These are phyloP conservation scores for Aspergillus quadrilineatus DNA, from an alignment of 2,329 filamentous ascomycete genomes.

Conservation along the genomic window DNA sequence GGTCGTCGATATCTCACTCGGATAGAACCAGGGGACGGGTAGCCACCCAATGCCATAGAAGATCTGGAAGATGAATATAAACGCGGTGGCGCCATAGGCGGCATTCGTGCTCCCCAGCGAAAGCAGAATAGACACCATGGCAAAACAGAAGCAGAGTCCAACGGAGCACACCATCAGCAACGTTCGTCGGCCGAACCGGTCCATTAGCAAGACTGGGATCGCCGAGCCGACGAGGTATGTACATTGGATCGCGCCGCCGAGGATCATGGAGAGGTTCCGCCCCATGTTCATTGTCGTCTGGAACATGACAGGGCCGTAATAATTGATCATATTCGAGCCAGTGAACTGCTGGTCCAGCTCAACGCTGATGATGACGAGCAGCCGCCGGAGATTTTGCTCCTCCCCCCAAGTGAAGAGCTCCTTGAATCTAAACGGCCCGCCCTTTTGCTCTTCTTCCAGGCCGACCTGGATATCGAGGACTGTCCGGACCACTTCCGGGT, in stretches of 20 bases:
- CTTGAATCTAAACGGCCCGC: conserved; percentile 36
- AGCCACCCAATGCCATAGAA: conserved; percentile 47
- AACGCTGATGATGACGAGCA: conserved; percentile 35
- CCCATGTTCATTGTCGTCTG: conserved; percentile 40
- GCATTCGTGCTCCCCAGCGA: conserved; percentile 31
- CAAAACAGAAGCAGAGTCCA: conserved; percentile 47
- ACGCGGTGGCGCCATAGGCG: conserved; percentile 45
- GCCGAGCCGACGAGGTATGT: conserved; percentile 43
- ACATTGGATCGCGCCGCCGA: conserved; percentile 49
- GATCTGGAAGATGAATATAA: conserved; percentile 49
- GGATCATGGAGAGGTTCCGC: conserved; percentile 53
- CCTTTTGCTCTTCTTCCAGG: conserved; percentile 25
- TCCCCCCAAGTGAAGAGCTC: conserved; percentile 37
- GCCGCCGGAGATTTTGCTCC: conserved; percentile 34
- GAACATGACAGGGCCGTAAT: conserved; percentile 44
- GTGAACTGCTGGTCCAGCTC: conserved; percentile 41
- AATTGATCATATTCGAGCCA: conserved; percentile 42
- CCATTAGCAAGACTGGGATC: conserved; percentile 45
- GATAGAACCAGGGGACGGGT: conserved; percentile 48
- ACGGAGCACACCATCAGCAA: conserved; percentile 44
- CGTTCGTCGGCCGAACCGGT: conserved; percentile 43
- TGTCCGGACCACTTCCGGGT: conserved; percentile 16
- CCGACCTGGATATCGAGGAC: conserved; percentile 24
- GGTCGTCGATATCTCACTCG: conserved; percentile 43
- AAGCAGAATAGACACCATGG: conserved; percentile 41